Percentiles rank a stretch among this genome's conserved stretches.
Conservation (phyloP, 75 land plant genomes). For the Picea glauca region DNA sequence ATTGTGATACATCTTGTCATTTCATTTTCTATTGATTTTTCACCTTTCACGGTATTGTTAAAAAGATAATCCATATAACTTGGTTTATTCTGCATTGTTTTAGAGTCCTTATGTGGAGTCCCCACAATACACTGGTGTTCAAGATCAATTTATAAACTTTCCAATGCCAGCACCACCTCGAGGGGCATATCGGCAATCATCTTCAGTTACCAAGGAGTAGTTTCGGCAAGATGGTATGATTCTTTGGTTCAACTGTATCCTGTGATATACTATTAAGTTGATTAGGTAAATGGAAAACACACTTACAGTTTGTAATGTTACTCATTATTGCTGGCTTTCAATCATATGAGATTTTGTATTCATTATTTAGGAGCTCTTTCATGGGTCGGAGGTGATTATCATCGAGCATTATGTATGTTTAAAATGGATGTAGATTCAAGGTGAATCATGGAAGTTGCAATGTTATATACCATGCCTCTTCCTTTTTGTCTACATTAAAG, state of each 20-base stretch:
- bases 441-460: not conserved
- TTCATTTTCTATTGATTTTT: not conserved
- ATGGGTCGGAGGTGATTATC: not conserved
- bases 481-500: not conserved
- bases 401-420: not conserved
- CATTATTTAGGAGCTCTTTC: not conserved
- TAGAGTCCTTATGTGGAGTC: constrained; percentile 68
- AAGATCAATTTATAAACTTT: constrained; percentile 14
- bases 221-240: not conserved
- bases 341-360: constrained; percentile 7
- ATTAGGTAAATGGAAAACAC: not conserved
- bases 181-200: constrained; percentile 41
- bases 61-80: not conserved
- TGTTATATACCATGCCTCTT: not conserved
- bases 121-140: constrained; percentile 35
- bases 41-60: not conserved
- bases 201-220: not conserved
- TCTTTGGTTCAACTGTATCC: not conserved
- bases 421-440: not conserved
- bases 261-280: not conserved
- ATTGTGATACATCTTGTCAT: not conserved
- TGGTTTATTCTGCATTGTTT: not conserved
- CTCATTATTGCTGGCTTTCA: not conserved
- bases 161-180: constrained; percentile 60
- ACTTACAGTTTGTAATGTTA: not conserved